Evolutionary conservation across 768 basidiomycete genomes (phyloP).

Genomic region (Phaeotremella skinneri): DNA sequence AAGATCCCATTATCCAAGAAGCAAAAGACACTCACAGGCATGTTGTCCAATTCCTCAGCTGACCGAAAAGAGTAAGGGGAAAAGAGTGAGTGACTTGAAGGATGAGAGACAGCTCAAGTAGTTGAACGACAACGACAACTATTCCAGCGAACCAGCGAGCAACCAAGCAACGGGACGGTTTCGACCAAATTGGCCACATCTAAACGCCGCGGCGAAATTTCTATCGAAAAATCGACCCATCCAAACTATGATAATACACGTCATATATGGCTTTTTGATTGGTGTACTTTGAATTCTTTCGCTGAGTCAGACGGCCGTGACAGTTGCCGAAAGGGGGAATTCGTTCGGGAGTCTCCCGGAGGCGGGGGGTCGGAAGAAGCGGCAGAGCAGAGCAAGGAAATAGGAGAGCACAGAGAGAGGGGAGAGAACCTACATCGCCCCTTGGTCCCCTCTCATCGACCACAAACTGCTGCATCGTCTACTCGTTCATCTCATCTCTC

Average conservation of each 20-base stretch:
- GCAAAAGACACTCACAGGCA: slow-evolving; percentile 31
- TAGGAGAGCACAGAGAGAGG: too few species aligned
- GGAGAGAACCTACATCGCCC: too few species aligned
- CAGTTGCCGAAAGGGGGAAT: background rate
- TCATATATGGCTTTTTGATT: background rate
- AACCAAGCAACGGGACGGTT: background rate
- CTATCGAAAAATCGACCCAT: background rate
- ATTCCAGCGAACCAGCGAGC: slow-evolving; percentile 8
- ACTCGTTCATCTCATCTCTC: too few species aligned
- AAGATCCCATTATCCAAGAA: too few species aligned
- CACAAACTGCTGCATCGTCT: too few species aligned
- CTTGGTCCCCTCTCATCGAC: too few species aligned
- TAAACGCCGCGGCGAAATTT: background rate
- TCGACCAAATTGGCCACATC: slow-evolving; percentile 1
- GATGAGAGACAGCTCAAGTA: slow-evolving; percentile 8
- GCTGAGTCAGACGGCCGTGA: too few species aligned
- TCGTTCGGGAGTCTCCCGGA: too few species aligned
- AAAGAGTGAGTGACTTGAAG: slow-evolving; percentile 19
- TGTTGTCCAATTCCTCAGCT: slow-evolving; percentile 25
- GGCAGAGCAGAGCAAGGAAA: too few species aligned
- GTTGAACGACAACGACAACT: background rate
- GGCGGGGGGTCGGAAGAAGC: background rate
- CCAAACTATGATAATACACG: background rate
- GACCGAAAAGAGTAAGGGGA: slow-evolving; percentile 17
- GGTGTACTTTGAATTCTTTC: too few species aligned